Evolutionary conservation across 1,284 basidiomycete species (phyloP).

Genomic region (Malassezia arunalokei): DNA sequence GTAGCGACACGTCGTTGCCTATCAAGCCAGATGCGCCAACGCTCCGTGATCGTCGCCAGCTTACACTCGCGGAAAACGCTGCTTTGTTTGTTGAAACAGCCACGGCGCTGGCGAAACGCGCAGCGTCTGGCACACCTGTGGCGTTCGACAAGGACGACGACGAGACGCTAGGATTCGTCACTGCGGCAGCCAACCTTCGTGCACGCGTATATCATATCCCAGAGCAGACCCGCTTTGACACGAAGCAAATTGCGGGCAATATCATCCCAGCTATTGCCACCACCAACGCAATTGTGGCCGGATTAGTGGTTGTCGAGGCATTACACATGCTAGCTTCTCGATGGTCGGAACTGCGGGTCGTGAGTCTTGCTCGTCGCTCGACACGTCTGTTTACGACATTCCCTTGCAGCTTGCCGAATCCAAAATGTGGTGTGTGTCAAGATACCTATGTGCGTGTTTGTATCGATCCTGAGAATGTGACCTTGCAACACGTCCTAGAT

Average conservation of each 20-base stretch:
- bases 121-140: constrained; percentile 58
- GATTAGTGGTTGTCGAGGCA: constrained; percentile 82
- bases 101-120: constrained; percentile 62
- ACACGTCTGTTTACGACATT: constrained; percentile 21
- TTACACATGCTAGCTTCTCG: constrained; percentile 57
- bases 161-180: constrained; percentile 90
- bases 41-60: constrained; percentile 31
- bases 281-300: constrained; percentile 93
- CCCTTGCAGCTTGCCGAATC: constrained; percentile 19
- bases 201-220: constrained; percentile 75
- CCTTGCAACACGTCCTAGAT: constrained; percentile 51
- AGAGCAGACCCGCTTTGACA: constrained; percentile 82
- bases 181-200: constrained; percentile 81
- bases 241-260: constrained; percentile 99
- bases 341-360: constrained; percentile 22
- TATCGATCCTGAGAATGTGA: neutral
- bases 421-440: constrained; percentile 65
- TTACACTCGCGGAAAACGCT: constrained; percentile 33
- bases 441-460: constrained; percentile 67
- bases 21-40: neutral
- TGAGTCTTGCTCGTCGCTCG: constrained; percentile 21
- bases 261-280: constrained; percentile 93
- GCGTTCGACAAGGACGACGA: constrained; percentile 97
- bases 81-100: constrained; percentile 49
- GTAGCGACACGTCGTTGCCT: neutral